Evolutionary conservation across 2,329 filamentous ascomycete species (phyloP).

Genomic region (Cordyceps cateniannulata): DNA sequence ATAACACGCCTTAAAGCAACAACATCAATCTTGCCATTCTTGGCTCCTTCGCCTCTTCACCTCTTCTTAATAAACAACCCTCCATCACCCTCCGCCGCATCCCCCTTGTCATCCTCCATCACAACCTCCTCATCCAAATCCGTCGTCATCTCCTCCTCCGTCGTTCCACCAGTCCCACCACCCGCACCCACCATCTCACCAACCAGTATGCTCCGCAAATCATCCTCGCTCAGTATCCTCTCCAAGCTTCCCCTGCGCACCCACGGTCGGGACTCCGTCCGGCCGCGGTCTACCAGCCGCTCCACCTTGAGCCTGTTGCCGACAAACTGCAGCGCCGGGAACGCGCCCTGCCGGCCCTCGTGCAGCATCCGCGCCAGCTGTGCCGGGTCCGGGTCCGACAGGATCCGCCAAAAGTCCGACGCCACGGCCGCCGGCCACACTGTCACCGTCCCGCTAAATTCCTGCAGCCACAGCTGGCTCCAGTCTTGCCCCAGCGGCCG

Average conservation of each 20-base stretch:
- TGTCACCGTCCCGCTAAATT: slow-evolving; percentile 90
- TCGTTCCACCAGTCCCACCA: slow-evolving; percentile 18
- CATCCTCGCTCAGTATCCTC: slow-evolving; percentile 55
- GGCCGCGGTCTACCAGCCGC: slow-evolving; percentile 54
- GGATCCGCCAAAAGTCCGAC: slow-evolving; percentile 78
- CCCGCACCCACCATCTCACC: slow-evolving; percentile 23
- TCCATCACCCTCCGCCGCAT: slow-evolving; percentile 3
- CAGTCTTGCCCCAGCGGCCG: slow-evolving; percentile 90
- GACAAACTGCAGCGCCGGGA: slow-evolving; percentile 88
- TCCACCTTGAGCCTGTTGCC: slow-evolving; percentile 83
- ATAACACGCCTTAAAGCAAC: not conserved
- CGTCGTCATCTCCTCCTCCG: slow-evolving; percentile 30
- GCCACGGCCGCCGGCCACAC: slow-evolving; percentile 83
- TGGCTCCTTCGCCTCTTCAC: not conserved
- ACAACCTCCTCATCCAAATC: slow-evolving; percentile 12
- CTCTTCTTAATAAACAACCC: slow-evolving; percentile 8
- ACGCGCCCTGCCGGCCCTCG: slow-evolving; percentile 81
- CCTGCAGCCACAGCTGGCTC: slow-evolving; percentile 93
- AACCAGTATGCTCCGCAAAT: slow-evolving; percentile 44
- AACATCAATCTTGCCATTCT: not conserved
- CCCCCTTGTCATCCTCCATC: slow-evolving; percentile 23
- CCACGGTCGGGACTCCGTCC: slow-evolving; percentile 45
- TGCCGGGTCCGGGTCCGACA: slow-evolving; percentile 71
- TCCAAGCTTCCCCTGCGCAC: slow-evolving; percentile 48
- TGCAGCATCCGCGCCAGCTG: slow-evolving; percentile 83